Percentiles rank a stretch among this genome's conserved stretches.
These are phyloP conservation scores for Phlegmacium glaucopus DNA, from an alignment of 768 basidiomycete genomes.

Conservation along the genomic window DNA sequence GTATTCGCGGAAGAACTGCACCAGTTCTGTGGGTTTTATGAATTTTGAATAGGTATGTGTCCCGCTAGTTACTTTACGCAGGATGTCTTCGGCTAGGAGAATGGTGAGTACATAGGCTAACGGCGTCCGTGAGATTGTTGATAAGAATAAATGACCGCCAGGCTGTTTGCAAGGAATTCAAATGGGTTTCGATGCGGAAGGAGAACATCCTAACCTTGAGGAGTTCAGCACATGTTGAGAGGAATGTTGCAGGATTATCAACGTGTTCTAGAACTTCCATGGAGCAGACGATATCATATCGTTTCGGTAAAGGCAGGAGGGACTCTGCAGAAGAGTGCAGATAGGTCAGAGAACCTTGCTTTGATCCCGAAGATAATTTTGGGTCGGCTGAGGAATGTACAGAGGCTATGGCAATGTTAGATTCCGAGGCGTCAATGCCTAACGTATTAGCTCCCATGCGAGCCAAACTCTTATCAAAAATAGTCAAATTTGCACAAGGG, in stretches of 20 bases:
- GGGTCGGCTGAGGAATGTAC: slow-evolving; percentile 82
- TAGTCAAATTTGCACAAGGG: slow-evolving; percentile 3
- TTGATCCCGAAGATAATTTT: slow-evolving; percentile 34
- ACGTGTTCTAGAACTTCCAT: slow-evolving; percentile 99
- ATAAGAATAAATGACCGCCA: slow-evolving; percentile 92
- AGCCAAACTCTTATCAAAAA: slow-evolving; percentile 64
- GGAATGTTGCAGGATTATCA: slow-evolving; percentile 83
- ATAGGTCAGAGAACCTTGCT: slow-evolving; percentile 50
- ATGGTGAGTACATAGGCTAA: slow-evolving; percentile 50
- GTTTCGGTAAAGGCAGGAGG: slow-evolving; percentile 57
- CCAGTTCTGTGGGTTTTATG: slow-evolving; percentile 81
- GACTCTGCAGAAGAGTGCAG: slow-evolving; percentile 72
- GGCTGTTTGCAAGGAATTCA: slow-evolving; percentile 49
- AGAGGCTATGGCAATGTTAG: slow-evolving; percentile 83
- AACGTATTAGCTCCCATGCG: slow-evolving; percentile 84
- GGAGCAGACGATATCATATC: slow-evolving; percentile 91
- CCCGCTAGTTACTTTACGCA: slow-evolving; percentile 76
- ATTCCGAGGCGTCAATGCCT: slow-evolving; percentile 88
- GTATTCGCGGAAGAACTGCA: slow-evolving; percentile 74
- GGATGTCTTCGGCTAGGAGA: slow-evolving; percentile 73
- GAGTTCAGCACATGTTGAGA: slow-evolving; percentile 76
- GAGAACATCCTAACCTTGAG: slow-evolving; percentile 65
- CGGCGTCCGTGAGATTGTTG: slow-evolving; percentile 82
- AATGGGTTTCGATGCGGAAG: neutral
- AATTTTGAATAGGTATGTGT: slow-evolving; percentile 94